Percentiles rank a stretch among this genome's conserved stretches.
phyloP scores from a whole-genome alignment of 139 green algal genomes.

The Volvox africanus region DNA sequence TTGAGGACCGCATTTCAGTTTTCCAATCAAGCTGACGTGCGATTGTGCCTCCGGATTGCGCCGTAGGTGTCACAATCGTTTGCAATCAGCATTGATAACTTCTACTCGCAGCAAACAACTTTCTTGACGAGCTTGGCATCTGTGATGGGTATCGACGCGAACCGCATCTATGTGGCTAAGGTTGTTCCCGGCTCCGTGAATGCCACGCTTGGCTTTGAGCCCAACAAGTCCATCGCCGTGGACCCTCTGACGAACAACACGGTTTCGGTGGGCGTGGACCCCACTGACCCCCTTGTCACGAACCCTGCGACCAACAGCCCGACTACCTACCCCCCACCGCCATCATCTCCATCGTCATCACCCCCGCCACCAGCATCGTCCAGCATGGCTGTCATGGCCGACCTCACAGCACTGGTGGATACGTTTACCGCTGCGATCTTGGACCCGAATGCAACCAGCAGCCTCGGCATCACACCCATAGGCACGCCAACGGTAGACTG shows the following conservation, averaged over 20 bases:
- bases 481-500: background rate
- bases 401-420: background rate
- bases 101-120: background rate
- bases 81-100: constrained; percentile 21
- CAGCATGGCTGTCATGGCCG: background rate
- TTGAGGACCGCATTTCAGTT: too few relatives aligned
- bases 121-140: constrained; percentile 26
- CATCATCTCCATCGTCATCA: background rate
- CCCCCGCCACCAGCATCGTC: background rate
- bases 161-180: constrained; percentile 22
- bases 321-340: background rate
- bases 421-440: background rate
- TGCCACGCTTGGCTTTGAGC: background rate
- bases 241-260: background rate
- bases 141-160: background rate
- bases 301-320: background rate
- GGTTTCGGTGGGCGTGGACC: background rate
- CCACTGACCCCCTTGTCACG: background rate
- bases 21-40: too few relatives aligned
- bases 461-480: background rate
- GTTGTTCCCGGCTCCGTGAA: constrained; percentile 20
- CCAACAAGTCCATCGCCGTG: background rate
- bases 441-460: background rate
- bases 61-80: constrained; percentile 4
- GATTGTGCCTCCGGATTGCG: too few relatives aligned